Evolutionary conservation across 805 yeast genomes (phyloP), one percentile per base, ranked within the genome.

Genomic region (Candida sakaeoensis): DNA sequence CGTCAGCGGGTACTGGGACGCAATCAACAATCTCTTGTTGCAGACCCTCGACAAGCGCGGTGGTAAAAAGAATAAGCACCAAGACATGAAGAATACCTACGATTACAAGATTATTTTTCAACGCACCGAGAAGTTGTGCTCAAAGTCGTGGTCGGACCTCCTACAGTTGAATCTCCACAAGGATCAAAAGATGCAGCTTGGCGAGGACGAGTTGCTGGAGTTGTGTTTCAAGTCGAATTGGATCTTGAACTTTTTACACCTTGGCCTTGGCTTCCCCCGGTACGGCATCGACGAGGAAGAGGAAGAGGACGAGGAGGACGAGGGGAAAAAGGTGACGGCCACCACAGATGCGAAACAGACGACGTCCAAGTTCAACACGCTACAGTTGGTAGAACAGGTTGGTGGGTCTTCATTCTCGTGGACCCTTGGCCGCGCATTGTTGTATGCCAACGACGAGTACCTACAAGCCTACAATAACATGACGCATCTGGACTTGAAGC

Each of bases 1-100:
- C 0, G 82, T 81, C 7, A 77, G 83, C 44, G 85, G 84, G 4
- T 79, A 79, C 52, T 79, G 83, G 80, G 80, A 80, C 49, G 74
- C 80, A 4, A 63, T 80, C 28, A 68, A 71, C n/a, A 64, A 68
- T 36, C 58, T 78, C 27, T 51, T 75, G 26, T 57, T 64, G 8
- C 39, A 25, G 15, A 31, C 34, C 27, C 40, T 40, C 8, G 26
- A 30, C 13, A 23, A 31, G 17, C 26, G 37, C 9, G n/a, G n/a
- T n/a, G n/a, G n/a, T n/a, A 40, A 36, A 10, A 46, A 60, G 39
- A 59, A 38, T 23, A 40, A 40, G 26, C 8, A 28, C 32, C 5
- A 28, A 15, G 32, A 28, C 16, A 6, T 8, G 10, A 28, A 28
- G 16, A 51, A 53, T 21, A 52, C 64, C n/a, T 77, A 75, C 47